Evolutionary conservation across 2,329 filamentous ascomycete genomes (phyloP), one percentile per base, ranked within the genome.

Genomic region (Emergomyces pasteurianus): DNA sequence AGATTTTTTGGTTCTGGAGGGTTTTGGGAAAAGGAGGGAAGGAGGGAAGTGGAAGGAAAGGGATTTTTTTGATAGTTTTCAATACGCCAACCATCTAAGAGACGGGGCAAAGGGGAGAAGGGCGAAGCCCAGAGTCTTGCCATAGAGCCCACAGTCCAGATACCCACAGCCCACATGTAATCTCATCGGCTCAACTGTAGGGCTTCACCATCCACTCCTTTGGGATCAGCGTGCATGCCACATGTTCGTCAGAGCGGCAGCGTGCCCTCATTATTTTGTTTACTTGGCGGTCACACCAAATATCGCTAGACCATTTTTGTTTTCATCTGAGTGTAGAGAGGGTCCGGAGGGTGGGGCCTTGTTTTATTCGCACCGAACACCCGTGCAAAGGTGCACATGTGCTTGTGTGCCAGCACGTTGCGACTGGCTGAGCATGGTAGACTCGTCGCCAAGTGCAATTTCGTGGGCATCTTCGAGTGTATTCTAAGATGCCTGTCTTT

Each of bases 1-100:
- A 8, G 61, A 38, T 40, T 57, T 57, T 57, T 47, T 58, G 43
- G 28, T 58, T 47, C 46, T 58, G 26, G 18, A 16, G 16, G n/a
- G 8, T 46, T 46, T 46, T 7, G 21, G 43, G 43, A 9, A 36
- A 36, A 36, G 16, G 31, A 31, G 31, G 31, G 31, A 31, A 31
- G 31, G n/a, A n/a, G 18, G 5, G 18, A n/a, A n/a, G 14, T 18
- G 16, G 2, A 23, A 26, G 47, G 23, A 50, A 12, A 49, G 1
- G 40, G n/a, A 9, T 58, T 58, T 58, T 58, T 50, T 50, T 36
- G 16, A 43, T 58, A 49, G 57, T 58, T 58, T 58, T 52, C 43
- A 58, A 58, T 9, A 58, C 57, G 57, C 47, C 57, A 12, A 38
- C 54, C 38, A 28, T 55, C 6, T 21, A n/a, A 31, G 31, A 52